Evolutionary conservation across 768 basidiomycete species (phyloP).

Genomic region (Trametes gibbosa): DNA sequence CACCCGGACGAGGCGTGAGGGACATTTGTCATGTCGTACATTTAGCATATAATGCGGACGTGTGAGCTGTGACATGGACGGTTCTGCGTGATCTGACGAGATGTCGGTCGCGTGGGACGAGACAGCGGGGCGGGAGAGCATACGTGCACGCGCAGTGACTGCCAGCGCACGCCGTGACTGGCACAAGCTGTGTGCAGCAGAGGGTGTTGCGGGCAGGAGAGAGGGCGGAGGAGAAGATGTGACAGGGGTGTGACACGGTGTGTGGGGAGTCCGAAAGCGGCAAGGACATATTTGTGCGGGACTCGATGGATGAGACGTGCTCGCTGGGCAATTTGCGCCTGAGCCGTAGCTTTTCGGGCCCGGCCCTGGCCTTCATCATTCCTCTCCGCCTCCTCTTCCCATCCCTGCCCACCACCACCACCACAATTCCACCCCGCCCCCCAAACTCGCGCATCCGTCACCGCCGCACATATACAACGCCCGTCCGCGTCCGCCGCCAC

Average conservation of each 20-base stretch:
- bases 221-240: not conserved
- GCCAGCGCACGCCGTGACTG: too few relatives aligned
- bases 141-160: too few relatives aligned
- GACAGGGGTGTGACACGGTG: constrained; percentile 25
- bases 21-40: constrained; percentile 10
- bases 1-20: constrained; percentile 55
- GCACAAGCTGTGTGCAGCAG: too few relatives aligned
- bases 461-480: constrained; percentile 5
- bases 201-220: too few relatives aligned
- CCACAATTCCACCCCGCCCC: not conserved
- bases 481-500: constrained; percentile 6
- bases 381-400: constrained; percentile 12
- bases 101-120: constrained; percentile 4
- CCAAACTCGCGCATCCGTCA: not conserved
- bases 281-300: constrained; percentile 27
- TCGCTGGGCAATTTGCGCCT: constrained; percentile 26
- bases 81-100: constrained; percentile 4
- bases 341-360: constrained; percentile 24
- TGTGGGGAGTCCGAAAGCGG: constrained; percentile 23
- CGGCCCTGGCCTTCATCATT: constrained; percentile 22
- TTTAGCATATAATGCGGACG: constrained; percentile 12
- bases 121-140: not conserved
- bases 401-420: constrained; percentile 2
- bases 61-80: constrained; percentile 17
- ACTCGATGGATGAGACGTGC: constrained; percentile 27